A percentile compares a stretch with the other conserved stretches of the same genome.
These are phyloP conservation scores for Calonectria pseudoturangicola DNA, from an alignment of 2,329 filamentous ascomycete species.

Conservation along the genomic window DNA sequence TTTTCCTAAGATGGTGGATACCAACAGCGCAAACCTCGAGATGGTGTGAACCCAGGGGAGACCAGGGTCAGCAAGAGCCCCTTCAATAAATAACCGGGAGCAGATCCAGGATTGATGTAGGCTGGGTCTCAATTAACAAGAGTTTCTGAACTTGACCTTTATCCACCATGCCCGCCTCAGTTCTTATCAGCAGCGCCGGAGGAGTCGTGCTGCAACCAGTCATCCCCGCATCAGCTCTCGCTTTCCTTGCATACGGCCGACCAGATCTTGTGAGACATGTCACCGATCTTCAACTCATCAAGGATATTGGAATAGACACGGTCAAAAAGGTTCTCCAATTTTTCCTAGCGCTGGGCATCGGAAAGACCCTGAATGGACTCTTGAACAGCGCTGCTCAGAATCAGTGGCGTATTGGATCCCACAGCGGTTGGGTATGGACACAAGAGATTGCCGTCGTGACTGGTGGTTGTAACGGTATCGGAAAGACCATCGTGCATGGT, in stretches of 20 bases:
- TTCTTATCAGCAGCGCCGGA: not conserved
- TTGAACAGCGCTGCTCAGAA: slow-evolving; percentile 9
- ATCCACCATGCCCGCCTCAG: not conserved
- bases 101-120: not conserved
- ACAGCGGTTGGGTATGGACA: slow-evolving; percentile 18
- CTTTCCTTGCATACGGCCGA: slow-evolving; percentile 13
- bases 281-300: not conserved
- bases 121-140: not conserved
- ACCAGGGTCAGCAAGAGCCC: no score
- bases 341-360: slow-evolving; percentile 11
- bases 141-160: not conserved
- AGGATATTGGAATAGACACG: not conserved
- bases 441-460: slow-evolving; percentile 77
- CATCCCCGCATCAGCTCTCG: not conserved
- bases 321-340: not conserved
- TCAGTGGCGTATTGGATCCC: slow-evolving; percentile 10
- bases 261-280: slow-evolving; percentile 2
- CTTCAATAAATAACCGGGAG: not conserved
- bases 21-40: no score
- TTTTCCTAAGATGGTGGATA: not conserved
- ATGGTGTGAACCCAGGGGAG: no score
- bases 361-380: not conserved
- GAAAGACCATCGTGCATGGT: slow-evolving; percentile 75
- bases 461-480: slow-evolving; percentile 82
- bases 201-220: not conserved